Evolutionary conservation across 371 early-diverging fungal species (phyloP), one percentile per base, ranked within the genome.

Genomic region (Mortierella sp.): DNA sequence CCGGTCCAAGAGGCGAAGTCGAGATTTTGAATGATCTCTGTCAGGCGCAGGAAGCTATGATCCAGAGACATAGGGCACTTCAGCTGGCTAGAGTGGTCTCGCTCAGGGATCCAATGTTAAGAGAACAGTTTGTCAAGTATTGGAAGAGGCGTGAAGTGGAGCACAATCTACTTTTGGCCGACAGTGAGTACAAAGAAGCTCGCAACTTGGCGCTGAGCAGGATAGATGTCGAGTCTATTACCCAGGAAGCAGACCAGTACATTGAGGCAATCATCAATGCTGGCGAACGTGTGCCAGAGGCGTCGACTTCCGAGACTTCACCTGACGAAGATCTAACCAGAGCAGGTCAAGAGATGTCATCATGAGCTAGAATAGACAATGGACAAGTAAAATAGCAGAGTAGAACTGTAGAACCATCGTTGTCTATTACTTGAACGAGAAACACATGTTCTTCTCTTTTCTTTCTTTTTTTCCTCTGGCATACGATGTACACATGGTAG

Each of bases 81-180:
- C 73, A 78, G 47, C 42, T 78, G 49, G 79, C 79, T 2, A 60
- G 70, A 43, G 69, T 63, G 10, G 79, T 73, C 10, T 78, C 79
- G 0, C 29, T 72, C 35, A 64, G 73, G 34, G 70, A 78, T 29
- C 70, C 72, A n/a, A 15, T 63, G 53, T 55, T 78, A 28, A 73
- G 79, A 12, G 69, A 78, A 28, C 72, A 73, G 32, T 78, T 73
- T 66, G 66, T 78, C n/a, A 73, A 78, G 40, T 78, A 72, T 37
- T 78, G 79, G 79, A 72, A 78, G 45, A 57, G 55, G 19, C 68
- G 79, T 15, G 79, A 78, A 58, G 65, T 72, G 10, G 79, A 78
- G 47, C 73, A 78, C 43, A 49, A 60, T 34, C 4, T 78, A n/a
- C n/a, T 78, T 13, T 17, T 65, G 29, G 22, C 66, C 3, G 79